These are phyloP conservation scores for Trypanosomatidae sp. DNA, from an alignment of 208 protist genomes.

Conservation along the genomic window DNA sequence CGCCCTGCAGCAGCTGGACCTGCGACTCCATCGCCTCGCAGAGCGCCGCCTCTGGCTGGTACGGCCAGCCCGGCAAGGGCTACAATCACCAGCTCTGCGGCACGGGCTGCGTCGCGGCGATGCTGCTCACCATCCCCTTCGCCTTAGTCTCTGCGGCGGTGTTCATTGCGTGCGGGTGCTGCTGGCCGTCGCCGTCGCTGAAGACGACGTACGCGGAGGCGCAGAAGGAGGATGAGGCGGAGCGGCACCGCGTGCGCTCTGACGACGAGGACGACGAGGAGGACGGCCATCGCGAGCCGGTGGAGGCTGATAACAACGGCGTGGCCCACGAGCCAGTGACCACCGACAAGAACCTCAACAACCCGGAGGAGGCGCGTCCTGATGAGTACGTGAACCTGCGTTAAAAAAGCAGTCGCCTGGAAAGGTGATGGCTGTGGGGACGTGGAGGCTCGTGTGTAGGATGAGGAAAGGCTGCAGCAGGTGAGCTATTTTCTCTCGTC, in stretches of 20 bases:
- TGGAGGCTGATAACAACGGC: too few relatives aligned
- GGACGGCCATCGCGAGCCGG: too few relatives aligned
- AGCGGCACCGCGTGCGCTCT: not conserved
- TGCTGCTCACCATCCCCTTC: conserved; percentile 50
- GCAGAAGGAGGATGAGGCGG: conserved; percentile 17
- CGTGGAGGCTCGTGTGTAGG: too few relatives aligned
- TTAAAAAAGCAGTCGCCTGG: too few relatives aligned
- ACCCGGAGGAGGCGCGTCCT: too few relatives aligned
- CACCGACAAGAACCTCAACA: too few relatives aligned
- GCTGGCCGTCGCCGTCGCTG: conserved; percentile 53
- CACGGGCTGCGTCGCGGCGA: conserved; percentile 39
- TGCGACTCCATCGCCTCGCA: conserved; percentile 29
- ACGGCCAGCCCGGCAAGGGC: conserved; percentile 33
- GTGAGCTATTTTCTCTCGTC: too few relatives aligned
- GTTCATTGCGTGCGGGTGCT: conserved; percentile 42
- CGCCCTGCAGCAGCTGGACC: conserved; percentile 18
- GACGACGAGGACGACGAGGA: conserved; percentile 12
- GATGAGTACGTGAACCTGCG: too few relatives aligned
- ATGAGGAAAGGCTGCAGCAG: too few relatives aligned
- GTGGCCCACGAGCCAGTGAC: not conserved
- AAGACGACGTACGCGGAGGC: conserved; percentile 31
- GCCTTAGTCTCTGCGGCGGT: conserved; percentile 22
- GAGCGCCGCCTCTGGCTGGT: conserved; percentile 6
- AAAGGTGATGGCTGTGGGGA: too few relatives aligned
- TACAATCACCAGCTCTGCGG: conserved; percentile 57